Conservation (phyloP, 2,329 filamentous ascomycete species). For the Massarina eburnea region DNA sequence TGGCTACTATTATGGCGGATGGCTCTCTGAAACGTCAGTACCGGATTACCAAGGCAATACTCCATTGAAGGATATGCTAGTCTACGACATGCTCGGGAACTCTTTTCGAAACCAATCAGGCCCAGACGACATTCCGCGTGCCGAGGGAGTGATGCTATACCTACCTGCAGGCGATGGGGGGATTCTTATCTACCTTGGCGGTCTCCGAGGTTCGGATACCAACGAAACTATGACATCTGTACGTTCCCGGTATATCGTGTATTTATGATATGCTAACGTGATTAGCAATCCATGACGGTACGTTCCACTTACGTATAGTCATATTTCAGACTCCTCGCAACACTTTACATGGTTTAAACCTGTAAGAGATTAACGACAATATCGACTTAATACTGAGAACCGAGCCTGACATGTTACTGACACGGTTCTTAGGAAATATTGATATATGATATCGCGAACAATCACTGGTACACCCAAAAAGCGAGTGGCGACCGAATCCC, state of each 20-base stretch:
- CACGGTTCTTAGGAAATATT: slow-evolving; percentile 41
- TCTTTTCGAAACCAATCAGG: slow-evolving; percentile 55
- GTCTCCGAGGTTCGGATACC: slow-evolving; percentile 39
- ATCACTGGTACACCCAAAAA: slow-evolving; percentile 59
- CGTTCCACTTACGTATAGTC: not conserved
- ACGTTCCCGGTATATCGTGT: not conserved
- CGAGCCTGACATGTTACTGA: no score
- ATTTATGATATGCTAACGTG: slow-evolving; percentile 2
- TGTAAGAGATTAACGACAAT: not conserved
- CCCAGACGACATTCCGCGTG: slow-evolving; percentile 53
- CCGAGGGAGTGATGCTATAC: slow-evolving; percentile 61
- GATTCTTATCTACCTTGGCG: slow-evolving; percentile 62
- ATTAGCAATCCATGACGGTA: slow-evolving; percentile 15
- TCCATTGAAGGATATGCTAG: slow-evolving; percentile 52
- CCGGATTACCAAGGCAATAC: slow-evolving; percentile 50
- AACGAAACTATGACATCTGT: slow-evolving; percentile 12
- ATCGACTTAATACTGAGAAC: no score
- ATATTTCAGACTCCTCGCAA: no score
- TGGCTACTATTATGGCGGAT: slow-evolving; percentile 63
- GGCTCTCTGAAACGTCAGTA: slow-evolving; percentile 55
- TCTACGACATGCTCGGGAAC: slow-evolving; percentile 57
- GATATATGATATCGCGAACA: slow-evolving; percentile 60
- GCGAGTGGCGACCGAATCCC: slow-evolving; percentile 58
- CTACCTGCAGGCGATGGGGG: slow-evolving; percentile 60
- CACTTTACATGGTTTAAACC: no score